Percentiles rank a stretch among this genome's conserved stretches.
phyloP scores from a whole-genome alignment of 345 rosid species.

The Syzygium grande region DNA sequence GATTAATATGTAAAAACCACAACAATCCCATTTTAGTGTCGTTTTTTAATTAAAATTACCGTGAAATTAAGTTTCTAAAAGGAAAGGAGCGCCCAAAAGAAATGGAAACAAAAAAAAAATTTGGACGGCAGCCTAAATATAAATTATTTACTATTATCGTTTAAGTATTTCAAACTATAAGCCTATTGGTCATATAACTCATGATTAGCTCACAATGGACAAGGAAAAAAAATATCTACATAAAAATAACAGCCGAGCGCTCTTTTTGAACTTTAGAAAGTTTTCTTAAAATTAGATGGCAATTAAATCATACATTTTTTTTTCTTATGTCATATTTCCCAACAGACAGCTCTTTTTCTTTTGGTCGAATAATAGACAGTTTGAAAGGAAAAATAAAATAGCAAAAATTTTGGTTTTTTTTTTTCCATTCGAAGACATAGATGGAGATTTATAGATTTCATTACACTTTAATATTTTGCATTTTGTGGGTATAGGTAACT shows the following conservation, averaged over 20 bases:
- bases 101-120: too few relatives aligned
- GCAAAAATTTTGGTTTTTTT: not conserved
- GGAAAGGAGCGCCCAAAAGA: too few relatives aligned
- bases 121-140: too few relatives aligned
- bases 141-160: too few relatives aligned
- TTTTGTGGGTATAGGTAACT: not conserved
- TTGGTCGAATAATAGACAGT: rapidly evolving
- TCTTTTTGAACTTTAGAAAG: not conserved
- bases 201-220: too few relatives aligned
- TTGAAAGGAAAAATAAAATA: rapidly evolving
- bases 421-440: rapidly evolving
- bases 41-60: too few relatives aligned
- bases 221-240: too few relatives aligned
- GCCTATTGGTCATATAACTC: too few relatives aligned
- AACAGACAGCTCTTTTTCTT: not conserved
- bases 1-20: too few relatives aligned
- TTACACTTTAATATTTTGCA: not conserved
- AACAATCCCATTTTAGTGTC: too few relatives aligned
- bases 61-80: too few relatives aligned
- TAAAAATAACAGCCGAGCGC: not conserved
- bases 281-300: not conserved
- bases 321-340: not conserved
- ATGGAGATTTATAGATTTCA: rapidly evolving
- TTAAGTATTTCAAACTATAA: too few relatives aligned
- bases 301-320: not conserved